Percentiles rank a stretch among this genome's conserved stretches.
Conservation (phyloP, 306 rosid genomes). For the Pachyrhizus erosus region DNA sequence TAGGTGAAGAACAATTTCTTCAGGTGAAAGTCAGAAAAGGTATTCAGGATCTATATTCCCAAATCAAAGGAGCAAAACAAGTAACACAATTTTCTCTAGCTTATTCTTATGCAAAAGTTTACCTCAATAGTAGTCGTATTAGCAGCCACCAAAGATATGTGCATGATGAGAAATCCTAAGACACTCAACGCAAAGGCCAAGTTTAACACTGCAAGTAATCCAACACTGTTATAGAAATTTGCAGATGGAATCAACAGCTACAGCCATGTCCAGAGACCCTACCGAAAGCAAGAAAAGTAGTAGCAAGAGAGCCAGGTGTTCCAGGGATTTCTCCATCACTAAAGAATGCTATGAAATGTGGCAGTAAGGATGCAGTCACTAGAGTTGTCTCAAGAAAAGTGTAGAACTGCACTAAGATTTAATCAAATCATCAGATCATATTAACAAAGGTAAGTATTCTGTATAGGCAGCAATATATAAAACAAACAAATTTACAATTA, state of each 20-base stretch:
- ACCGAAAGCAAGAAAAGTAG: slow-evolving; percentile 98
- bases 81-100: background rate
- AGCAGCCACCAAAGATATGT: slow-evolving; percentile 84
- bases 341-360: slow-evolving; percentile 88
- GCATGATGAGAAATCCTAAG: slow-evolving; percentile 94
- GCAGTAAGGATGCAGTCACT: slow-evolving; percentile 85
- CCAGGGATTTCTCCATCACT: slow-evolving; percentile 97
- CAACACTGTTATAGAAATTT: slow-evolving; percentile 42
- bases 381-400: slow-evolving; percentile 95
- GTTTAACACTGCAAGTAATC: slow-evolving; percentile 75
- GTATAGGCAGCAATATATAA: slow-evolving; percentile 5
- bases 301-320: slow-evolving; percentile 95
- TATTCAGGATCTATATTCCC: background rate
- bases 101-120: slow-evolving; percentile 19
- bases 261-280: slow-evolving; percentile 38
- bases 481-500: slow-evolving; percentile 27
- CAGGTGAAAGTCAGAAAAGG: background rate
- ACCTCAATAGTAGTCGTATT: slow-evolving; percentile 99
- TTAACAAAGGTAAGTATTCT: slow-evolving; percentile 34
- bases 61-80: background rate
- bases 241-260: slow-evolving; percentile 28
- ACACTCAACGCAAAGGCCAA: slow-evolving; percentile 95
- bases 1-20: slow-evolving; percentile 17
- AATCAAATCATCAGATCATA: slow-evolving; percentile 27
- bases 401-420: slow-evolving; percentile 77